phyloP scores from a whole-genome alignment of 805 yeast species.

The Debaryomyces prosopidis region DNA sequence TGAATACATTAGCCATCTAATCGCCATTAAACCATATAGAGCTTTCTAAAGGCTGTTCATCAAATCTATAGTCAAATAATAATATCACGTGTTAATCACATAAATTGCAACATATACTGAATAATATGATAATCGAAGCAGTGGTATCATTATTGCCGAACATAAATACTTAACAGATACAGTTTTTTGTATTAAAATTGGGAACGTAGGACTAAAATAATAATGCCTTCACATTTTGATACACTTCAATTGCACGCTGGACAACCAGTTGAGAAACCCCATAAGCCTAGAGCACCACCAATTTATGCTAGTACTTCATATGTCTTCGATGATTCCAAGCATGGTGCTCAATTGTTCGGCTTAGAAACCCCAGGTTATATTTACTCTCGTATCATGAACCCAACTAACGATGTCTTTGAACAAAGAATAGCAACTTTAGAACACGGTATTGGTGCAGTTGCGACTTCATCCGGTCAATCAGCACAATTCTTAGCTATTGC shows the following conservation, averaged over 20 bases:
- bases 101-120: too few relatives aligned
- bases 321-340: slow-evolving; percentile 83
- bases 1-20: too few relatives aligned
- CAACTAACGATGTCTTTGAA: slow-evolving; percentile 90
- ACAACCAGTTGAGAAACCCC: slow-evolving; percentile 65
- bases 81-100: too few relatives aligned
- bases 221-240: slow-evolving; percentile 71
- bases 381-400: slow-evolving; percentile 89
- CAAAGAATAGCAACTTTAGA: slow-evolving; percentile 90
- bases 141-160: too few relatives aligned
- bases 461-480: slow-evolving; percentile 94
- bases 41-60: too few relatives aligned
- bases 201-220: neutral
- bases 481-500: slow-evolving; percentile 87
- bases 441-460: slow-evolving; percentile 88
- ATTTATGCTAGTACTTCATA: slow-evolving; percentile 90
- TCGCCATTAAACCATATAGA: too few relatives aligned
- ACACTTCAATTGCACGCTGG: slow-evolving; percentile 96
- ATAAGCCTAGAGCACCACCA: slow-evolving; percentile 86
- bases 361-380: slow-evolving; percentile 81
- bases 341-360: slow-evolving; percentile 90
- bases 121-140: too few relatives aligned
- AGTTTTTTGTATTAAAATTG: too few relatives aligned
- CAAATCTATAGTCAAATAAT: too few relatives aligned
- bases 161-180: too few relatives aligned